Evolutionary conservation across 805 yeast genomes (phyloP), one percentile per base, ranked within the genome.

Genomic region (Lipomyces yamanashiensis): DNA sequence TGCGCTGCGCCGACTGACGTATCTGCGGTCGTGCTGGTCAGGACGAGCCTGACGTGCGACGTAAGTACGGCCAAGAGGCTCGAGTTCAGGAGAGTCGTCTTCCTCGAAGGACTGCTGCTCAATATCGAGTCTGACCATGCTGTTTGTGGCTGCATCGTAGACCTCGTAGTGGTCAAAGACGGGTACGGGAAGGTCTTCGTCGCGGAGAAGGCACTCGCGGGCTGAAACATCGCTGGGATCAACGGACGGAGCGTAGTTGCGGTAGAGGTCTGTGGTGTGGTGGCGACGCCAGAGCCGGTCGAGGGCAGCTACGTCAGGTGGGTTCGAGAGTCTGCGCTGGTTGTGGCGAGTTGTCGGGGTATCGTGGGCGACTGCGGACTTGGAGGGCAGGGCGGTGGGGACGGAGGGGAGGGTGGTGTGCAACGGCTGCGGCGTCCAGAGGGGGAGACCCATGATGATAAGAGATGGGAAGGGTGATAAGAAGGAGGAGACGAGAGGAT

Each of bases 61-160:
- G 49, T 64, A 61, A 15, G 66, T 64, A 17, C 65, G 59, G 12
- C 67, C 66, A 1, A 64, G 62, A 7, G 67, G 66, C 47, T 64
- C 67, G 34, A 64, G 37, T 33, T 64, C 64, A 19, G 53, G 40
- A 15, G 37, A 34, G 23, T 62, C 62, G 28, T 53, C 62, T 34
- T 40, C 48, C 13, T 36, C 58, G 21, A 49, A 49, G 15, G 28
- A 8, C n/a, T 51, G 23, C 23, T 43, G 28, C 12, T 40, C 49
- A 40, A 28, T n/a, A 13, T 52, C 56, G 17, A 39, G 19, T 19
- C 39, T 33, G 36, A 17, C 19, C 43, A 43, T 41, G 51, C 34
- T 19, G 21, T 13, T 34, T 21, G 43, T 53, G 43, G 19, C 34
- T 34, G 34, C 58, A 19, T 21, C 34, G 34, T 44, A 37, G 19